phyloP scores from a whole-genome alignment of 1,284 basidiomycete genomes.

The Puccinia novopanici region DNA sequence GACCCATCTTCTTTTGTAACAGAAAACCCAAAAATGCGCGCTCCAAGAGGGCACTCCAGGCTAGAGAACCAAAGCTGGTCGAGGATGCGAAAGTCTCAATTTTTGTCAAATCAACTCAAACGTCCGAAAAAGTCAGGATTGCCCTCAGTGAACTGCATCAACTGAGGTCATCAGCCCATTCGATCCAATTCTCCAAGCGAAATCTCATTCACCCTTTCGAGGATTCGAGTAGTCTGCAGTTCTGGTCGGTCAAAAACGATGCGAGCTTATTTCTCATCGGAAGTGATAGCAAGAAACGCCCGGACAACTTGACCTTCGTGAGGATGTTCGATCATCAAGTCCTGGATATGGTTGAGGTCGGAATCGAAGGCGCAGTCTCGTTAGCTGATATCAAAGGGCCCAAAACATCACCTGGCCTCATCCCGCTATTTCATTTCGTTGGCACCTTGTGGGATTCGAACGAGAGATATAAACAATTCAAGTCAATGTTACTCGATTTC shows the following conservation, averaged over 20 bases:
- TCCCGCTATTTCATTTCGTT: conserved; percentile 92
- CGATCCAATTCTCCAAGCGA: conserved; percentile 92
- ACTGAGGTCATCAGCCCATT: conserved; percentile 60
- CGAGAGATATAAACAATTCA: conserved; percentile 86
- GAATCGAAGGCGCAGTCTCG: conserved; percentile 62
- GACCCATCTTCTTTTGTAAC: not conserved
- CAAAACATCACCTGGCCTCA: conserved; percentile 86
- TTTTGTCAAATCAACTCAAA: conserved; percentile 85
- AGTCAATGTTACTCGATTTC: conserved; percentile 81
- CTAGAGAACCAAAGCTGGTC: conserved; percentile 81
- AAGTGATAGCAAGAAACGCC: conserved; percentile 91
- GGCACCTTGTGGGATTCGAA: conserved; percentile 63
- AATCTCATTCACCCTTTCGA: conserved; percentile 91
- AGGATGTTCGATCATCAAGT: conserved; percentile 84
- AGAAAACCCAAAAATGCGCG: conserved; percentile 97
- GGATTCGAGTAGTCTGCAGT: conserved; percentile 74
- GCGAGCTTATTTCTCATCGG: conserved; percentile 87
- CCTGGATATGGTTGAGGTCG: conserved; percentile 92
- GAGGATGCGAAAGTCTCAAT: conserved; percentile 82
- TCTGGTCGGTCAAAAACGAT: conserved; percentile 93
- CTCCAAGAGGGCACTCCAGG: conserved; percentile 87
- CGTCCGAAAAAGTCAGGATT: conserved; percentile 74
- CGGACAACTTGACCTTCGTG: conserved; percentile 81
- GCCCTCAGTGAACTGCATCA: conserved; percentile 78
- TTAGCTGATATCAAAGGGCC: conserved; percentile 65